These are phyloP conservation scores for Cryptococcus floricola DNA, from an alignment of 1,284 basidiomycete genomes.

Conservation along the genomic window DNA sequence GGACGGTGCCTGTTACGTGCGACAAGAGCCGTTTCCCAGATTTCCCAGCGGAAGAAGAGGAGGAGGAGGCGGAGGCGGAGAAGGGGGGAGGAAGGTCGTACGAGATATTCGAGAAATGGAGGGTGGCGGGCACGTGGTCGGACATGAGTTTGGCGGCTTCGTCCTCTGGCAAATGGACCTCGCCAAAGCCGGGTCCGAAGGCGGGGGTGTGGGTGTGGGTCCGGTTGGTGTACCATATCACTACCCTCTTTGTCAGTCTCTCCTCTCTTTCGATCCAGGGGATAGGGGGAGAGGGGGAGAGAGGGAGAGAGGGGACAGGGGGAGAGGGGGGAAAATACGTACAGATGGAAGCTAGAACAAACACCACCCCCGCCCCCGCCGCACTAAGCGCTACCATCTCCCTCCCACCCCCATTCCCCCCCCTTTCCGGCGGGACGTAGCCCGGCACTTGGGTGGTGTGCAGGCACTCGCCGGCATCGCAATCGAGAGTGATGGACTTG, in stretches of 20 bases:
- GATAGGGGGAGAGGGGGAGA: too few relatives aligned
- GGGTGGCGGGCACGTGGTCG: constrained; percentile 85
- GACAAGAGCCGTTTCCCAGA: too few relatives aligned
- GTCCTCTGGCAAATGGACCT: constrained; percentile 72
- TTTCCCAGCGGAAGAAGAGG: too few relatives aligned
- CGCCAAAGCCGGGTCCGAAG: too few relatives aligned
- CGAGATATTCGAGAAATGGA: constrained; percentile 80
- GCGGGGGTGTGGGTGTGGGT: constrained; percentile 57
- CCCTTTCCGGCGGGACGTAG: constrained; percentile 72
- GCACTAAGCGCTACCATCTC: constrained; percentile 78
- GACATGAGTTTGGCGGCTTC: constrained; percentile 82
- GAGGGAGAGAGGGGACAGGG: neutral
- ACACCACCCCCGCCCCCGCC: constrained; percentile 62
- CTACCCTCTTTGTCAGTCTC: constrained; percentile 50
- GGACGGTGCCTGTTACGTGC: constrained; percentile 72
- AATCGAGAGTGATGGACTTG: constrained; percentile 77
- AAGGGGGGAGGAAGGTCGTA: constrained; percentile 59
- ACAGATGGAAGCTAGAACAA: constrained; percentile 53
- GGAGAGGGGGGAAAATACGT: constrained; percentile 15
- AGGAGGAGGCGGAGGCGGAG: too few relatives aligned
- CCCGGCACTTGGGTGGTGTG: constrained; percentile 93
- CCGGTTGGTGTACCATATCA: constrained; percentile 84
- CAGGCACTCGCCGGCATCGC: constrained; percentile 86
- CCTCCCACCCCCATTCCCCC: constrained; percentile 76
- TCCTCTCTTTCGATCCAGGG: too few relatives aligned